phyloP scores from a whole-genome alignment of 257 asterid species.

The Jaltomata sinuosa region DNA sequence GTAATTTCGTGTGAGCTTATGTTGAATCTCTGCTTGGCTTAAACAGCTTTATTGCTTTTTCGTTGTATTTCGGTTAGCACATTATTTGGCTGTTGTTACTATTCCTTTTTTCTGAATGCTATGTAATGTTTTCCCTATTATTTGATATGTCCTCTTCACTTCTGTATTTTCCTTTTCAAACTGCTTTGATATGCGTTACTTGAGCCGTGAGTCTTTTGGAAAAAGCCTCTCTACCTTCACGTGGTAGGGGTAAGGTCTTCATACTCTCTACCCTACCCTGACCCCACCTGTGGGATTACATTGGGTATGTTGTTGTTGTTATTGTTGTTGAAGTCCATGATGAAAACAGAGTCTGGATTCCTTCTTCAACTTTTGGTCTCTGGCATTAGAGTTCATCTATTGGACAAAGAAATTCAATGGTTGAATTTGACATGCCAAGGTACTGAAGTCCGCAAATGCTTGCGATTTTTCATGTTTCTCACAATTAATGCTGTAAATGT shows the following conservation, averaged over 20 bases:
- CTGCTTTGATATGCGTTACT: neutral
- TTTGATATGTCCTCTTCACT: neutral
- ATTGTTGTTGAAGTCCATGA: neutral
- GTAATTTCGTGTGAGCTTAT: neutral
- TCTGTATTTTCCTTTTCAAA: neutral
- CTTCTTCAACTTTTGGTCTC: neutral
- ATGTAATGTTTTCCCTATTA: neutral
- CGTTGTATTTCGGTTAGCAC: neutral
- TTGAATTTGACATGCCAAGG: neutral
- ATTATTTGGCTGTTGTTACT: neutral
- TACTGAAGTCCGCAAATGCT: neutral
- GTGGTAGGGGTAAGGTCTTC: neutral
- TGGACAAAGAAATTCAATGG: neutral
- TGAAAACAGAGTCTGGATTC: neutral
- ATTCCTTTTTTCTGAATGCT: neutral
- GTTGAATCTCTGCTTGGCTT: neutral
- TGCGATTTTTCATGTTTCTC: neutral
- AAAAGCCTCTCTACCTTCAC: neutral
- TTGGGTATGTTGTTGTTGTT: neutral
- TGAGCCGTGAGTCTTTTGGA: neutral
- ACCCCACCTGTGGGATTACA: neutral
- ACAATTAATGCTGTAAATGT: neutral
- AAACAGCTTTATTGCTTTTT: neutral
- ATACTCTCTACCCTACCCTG: neutral
- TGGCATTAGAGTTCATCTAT: neutral